Base-by-base conservation (phyloP, 768 basidiomycete species). In the Tubosaeta brunneosetosa region DNA sequence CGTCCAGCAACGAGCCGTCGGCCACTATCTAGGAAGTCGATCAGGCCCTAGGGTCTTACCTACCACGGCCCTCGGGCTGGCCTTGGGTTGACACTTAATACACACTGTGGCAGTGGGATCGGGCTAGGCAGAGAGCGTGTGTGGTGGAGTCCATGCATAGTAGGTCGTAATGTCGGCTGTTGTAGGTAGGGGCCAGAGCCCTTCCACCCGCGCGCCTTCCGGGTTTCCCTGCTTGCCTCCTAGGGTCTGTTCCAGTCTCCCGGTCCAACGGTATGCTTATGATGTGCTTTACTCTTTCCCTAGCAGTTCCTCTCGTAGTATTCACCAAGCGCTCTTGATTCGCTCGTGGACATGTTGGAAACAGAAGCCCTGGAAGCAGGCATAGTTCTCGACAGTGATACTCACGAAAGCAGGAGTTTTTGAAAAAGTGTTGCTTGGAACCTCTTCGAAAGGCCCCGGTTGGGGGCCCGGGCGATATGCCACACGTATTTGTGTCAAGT, bases 241-340 rank as follows among this genome's bases (percentile, higher is more conserved):
- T 3, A 22, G 22, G 22, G 22, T 22, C 22, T 22, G 22, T 22
- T 22, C 22, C 22, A 22, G 22, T 22, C 22, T 22, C 22, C 22
- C 22, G 22, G 22, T 22, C 22, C 22, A 22, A 22, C 22, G 22
- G 22, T 22, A 22, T 22, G 22, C 22, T 22, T 22, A 22, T 4
- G 11, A 13, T 17, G 22, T 2, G 5, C 17, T 46, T 6, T 34
- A 7, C 14, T 22, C 4, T 43, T 29, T 26, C 12, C 2, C 8
- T 14, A 14, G 14, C 11, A 55, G 55, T 43, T 17, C 55, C 53
- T 14, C 33, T 56, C 2, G 38, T 56, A 3, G 48, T 55, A 5
- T 44, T 44, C 9, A 58, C 55, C 8, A 57, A 58, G 19, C 22
- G 22, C 22, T 22, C 37, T 49, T 13, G 55, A 58, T 29, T n/a